Evolutionary conservation across 2,329 filamentous ascomycete species (phyloP).

Genomic region (Aspergillus udagawae): DNA sequence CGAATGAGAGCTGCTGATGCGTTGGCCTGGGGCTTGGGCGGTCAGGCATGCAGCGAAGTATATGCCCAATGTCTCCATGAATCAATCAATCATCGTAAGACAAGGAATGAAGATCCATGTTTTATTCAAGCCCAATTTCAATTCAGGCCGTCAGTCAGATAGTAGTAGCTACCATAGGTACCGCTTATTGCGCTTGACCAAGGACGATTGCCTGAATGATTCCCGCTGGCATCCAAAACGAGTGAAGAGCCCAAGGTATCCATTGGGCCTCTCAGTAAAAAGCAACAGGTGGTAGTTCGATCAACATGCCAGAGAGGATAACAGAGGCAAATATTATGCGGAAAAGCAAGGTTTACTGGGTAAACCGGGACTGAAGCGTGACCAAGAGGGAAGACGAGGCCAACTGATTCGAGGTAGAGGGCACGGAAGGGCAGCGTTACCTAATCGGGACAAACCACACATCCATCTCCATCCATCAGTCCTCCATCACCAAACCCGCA

Average conservation of each 20-base stretch:
- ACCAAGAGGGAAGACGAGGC: neutral
- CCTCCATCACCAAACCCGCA: neutral
- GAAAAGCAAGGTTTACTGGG: neutral
- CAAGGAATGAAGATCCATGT: constrained; percentile 14
- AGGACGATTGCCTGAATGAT: neutral
- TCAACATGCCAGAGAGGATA: neutral
- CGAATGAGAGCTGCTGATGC: constrained; percentile 8
- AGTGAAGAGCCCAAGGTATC: neutral
- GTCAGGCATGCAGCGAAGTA: constrained; percentile 22
- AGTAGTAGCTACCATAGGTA: neutral
- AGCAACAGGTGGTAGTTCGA: neutral
- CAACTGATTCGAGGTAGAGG: neutral
- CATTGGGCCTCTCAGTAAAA: neutral
- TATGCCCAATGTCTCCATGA: constrained; percentile 25
- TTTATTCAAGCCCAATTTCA: constrained; percentile 9
- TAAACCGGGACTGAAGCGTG: neutral
- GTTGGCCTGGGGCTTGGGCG: constrained; percentile 20
- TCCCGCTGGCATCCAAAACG: neutral
- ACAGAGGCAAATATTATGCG: neutral
- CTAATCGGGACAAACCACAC: neutral
- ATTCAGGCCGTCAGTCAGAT: constrained; percentile 13
- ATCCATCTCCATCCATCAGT: neutral
- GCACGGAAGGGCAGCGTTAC: neutral
- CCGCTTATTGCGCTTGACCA: neutral
- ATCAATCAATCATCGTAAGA: constrained; percentile 9